Conservation (phyloP, 441 rosid genomes). For the Erodium moschatum region DNA sequence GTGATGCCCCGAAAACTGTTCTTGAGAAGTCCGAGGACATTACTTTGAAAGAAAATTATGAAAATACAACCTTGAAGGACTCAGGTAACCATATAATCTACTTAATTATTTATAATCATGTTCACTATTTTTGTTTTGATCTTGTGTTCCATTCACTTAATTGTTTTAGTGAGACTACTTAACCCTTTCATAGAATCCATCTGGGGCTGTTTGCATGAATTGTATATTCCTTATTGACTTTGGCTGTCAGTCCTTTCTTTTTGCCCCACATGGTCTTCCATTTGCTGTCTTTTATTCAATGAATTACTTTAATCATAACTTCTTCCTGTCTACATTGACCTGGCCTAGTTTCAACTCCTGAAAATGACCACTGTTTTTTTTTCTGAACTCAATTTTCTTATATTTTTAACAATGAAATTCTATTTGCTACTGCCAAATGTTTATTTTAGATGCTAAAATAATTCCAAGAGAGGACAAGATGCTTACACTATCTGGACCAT, state of each 20-base stretch:
- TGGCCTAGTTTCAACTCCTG: background rate
- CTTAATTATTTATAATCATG: background rate
- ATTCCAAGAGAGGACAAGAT: constrained; percentile 17
- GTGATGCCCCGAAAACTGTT: constrained; percentile 27
- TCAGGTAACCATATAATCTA: constrained; percentile 40
- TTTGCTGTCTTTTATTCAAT: background rate
- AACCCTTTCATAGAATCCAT: background rate
- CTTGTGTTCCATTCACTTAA: background rate
- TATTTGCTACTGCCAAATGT: background rate
- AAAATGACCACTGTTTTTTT: background rate
- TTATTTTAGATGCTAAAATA: constrained; percentile 22
- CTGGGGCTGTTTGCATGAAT: background rate
- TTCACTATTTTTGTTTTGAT: background rate
- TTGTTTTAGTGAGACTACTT: background rate
- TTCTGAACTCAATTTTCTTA: background rate
- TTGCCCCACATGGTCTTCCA: background rate
- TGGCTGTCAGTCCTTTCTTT: background rate
- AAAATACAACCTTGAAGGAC: constrained; percentile 23
- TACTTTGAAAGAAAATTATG: constrained; percentile 29
- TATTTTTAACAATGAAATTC: background rate
- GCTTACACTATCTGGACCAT: constrained; percentile 19
- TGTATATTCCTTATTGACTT: background rate
- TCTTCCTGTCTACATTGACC: background rate
- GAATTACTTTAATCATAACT: background rate
- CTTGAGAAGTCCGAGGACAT: constrained; percentile 26